These are phyloP conservation scores for Reticulascus tulasneorum DNA, from an alignment of 2,329 filamentous ascomycete genomes.

Conservation along the genomic window DNA sequence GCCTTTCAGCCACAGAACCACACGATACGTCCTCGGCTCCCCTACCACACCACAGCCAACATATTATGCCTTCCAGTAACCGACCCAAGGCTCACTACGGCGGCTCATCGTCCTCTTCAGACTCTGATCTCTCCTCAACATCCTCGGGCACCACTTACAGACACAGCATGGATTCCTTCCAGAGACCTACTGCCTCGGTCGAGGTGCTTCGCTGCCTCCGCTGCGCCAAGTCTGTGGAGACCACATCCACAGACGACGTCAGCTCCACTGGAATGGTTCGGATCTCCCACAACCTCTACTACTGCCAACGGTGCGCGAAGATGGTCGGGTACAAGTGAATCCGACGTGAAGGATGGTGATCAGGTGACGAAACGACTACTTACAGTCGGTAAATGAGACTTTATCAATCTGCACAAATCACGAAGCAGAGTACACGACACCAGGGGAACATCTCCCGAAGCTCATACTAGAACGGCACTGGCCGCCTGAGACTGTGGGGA, in stretches of 20 bases:
- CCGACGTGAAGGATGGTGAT: background rate
- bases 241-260: conserved; percentile 57
- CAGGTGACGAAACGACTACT: conserved; percentile 4
- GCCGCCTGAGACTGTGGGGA: too few relatives aligned
- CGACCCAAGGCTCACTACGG: conserved; percentile 33
- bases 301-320: conserved; percentile 60
- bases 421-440: too few relatives aligned
- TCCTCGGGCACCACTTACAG: conserved; percentile 30
- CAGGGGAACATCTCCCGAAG: too few relatives aligned
- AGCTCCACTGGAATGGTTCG: conserved; percentile 58
- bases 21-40: background rate
- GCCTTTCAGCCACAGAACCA: too few relatives aligned
- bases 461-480: too few relatives aligned
- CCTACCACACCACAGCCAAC: background rate
- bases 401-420: too few relatives aligned
- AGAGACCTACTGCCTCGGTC: conserved; percentile 47
- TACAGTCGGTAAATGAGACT: too few relatives aligned
- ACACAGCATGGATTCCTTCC: conserved; percentile 46
- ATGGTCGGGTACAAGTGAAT: conserved; percentile 60
- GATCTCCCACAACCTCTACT: conserved; percentile 63
- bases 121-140: conserved; percentile 40
- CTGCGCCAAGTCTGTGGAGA: conserved; percentile 56
- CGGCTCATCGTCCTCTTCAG: conserved; percentile 34
- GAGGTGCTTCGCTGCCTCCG: conserved; percentile 61
- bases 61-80: conserved; percentile 25